phyloP scores from a whole-genome alignment of 2,329 filamentous ascomycete species.

The Pestalotiopsis sp. region DNA sequence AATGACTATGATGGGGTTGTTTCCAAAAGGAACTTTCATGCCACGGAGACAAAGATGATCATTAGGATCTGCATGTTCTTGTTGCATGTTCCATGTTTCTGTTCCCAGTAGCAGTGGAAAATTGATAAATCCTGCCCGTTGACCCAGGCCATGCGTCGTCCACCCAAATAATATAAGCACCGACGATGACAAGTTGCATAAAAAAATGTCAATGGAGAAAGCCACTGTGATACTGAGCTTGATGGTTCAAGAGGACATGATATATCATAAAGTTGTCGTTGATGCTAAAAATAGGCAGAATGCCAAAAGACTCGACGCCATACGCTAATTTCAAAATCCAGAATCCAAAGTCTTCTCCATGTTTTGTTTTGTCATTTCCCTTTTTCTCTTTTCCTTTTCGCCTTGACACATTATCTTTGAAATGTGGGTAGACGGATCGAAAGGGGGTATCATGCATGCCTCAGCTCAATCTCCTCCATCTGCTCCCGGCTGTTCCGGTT shows the following conservation, averaged over 20 bases:
- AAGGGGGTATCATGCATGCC: conserved; percentile 6
- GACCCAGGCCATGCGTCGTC: no score
- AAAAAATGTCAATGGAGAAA: no score
- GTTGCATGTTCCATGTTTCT: no score
- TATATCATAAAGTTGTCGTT: neutral
- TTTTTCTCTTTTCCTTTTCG: neutral
- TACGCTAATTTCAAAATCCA: neutral
- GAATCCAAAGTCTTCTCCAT: neutral
- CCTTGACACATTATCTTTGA: neutral
- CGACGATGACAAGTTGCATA: no score
- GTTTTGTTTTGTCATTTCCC: neutral
- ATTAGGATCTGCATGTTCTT: no score
- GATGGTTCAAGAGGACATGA: neutral
- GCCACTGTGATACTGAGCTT: neutral
- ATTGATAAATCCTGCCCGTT: no score
- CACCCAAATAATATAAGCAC: no score
- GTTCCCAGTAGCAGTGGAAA: no score
- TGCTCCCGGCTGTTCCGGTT: neutral
- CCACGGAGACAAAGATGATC: no score
- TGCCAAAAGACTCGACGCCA: neutral
- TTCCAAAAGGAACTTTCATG: no score
- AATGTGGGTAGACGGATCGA: neutral
- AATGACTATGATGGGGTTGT: no score
- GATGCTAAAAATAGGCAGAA: neutral
- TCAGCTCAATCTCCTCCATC: conserved; percentile 4